phyloP scores from a whole-genome alignment of 768 basidiomycete species.

The Tephrocybe sp. region DNA sequence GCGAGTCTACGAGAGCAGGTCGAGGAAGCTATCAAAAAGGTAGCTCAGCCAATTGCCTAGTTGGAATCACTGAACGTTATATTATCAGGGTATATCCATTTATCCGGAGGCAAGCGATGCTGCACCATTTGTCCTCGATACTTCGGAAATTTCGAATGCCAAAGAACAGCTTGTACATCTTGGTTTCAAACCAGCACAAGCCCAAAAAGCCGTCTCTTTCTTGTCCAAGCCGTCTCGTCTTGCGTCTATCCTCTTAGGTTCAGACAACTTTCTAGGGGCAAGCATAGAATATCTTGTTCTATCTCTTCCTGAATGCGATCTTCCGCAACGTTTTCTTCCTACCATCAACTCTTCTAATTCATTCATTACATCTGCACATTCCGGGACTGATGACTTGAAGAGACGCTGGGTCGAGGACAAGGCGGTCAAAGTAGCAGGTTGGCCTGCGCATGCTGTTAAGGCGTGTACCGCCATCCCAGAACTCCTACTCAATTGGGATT shows the following conservation, averaged over 20 bases:
- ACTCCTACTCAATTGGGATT: constrained; percentile 47
- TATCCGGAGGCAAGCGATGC: constrained; percentile 46
- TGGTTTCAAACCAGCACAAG: constrained; percentile 62
- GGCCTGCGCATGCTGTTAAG: constrained; percentile 69
- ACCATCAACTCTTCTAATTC: constrained; percentile 63
- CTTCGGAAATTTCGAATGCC: constrained; percentile 42
- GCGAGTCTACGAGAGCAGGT: constrained; percentile 70
- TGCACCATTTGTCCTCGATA: constrained; percentile 32
- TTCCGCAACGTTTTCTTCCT: constrained; percentile 72
- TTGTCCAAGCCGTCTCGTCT: constrained; percentile 56
- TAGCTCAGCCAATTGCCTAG: constrained; percentile 22
- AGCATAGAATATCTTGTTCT: constrained; percentile 83
- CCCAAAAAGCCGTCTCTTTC: constrained; percentile 50
- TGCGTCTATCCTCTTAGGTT: constrained; percentile 57
- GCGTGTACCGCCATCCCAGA: constrained; percentile 40
- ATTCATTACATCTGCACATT: constrained; percentile 64
- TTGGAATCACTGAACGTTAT: background rate
- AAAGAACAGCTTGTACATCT: constrained; percentile 55
- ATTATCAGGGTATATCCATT: constrained; percentile 39
- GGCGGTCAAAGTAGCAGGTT: constrained; percentile 80
- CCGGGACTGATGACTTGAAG: constrained; percentile 61
- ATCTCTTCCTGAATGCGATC: constrained; percentile 82
- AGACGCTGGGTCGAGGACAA: constrained; percentile 79
- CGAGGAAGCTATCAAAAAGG: constrained; percentile 79
- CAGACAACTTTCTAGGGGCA: constrained; percentile 66